Conservation (phyloP, 2,329 filamentous ascomycete genomes). For the Bisporella sp. region DNA sequence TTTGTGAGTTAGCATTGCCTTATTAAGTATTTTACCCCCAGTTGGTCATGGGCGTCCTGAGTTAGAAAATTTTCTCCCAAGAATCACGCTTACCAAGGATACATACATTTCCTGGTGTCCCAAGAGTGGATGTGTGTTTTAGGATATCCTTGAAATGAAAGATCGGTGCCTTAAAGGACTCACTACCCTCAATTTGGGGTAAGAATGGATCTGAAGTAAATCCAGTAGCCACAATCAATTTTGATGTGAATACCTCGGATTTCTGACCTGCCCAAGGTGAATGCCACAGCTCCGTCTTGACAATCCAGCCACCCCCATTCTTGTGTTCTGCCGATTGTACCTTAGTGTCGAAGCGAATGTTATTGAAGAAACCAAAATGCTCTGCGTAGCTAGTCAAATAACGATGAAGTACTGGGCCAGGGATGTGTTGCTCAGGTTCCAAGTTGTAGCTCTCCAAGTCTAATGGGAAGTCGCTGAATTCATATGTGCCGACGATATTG, state of each 20-base stretch:
- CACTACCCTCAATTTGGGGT: constrained; percentile 39
- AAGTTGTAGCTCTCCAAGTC: constrained; percentile 43
- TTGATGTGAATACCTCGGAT: constrained; percentile 30
- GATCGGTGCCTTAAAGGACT: constrained; percentile 37
- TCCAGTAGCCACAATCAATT: constrained; percentile 49
- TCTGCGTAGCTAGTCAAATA: constrained; percentile 52
- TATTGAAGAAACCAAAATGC: constrained; percentile 41
- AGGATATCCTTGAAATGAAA: constrained; percentile 44
- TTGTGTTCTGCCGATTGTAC: constrained; percentile 40
- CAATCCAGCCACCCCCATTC: constrained; percentile 35
- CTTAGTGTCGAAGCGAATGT: constrained; percentile 42
- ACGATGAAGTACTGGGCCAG: constrained; percentile 45
- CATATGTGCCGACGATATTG: constrained; percentile 66
- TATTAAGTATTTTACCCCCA: too few relatives aligned
- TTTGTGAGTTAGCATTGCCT: too few relatives aligned
- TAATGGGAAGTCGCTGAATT: constrained; percentile 71
- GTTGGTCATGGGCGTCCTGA: too few relatives aligned
- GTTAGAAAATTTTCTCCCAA: too few relatives aligned
- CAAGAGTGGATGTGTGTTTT: constrained; percentile 33
- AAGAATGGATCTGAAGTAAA: constrained; percentile 43
- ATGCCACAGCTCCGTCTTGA: constrained; percentile 20
- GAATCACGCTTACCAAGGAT: constrained; percentile 43
- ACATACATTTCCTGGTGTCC: constrained; percentile 37
- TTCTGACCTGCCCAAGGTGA: constrained; percentile 3
- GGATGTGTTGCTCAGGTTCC: constrained; percentile 47